Evolutionary conservation across 495 filamentous ascomycete species (phyloP), one percentile per base, ranked within the genome.

Genomic region (Bryoglossum gracile): DNA sequence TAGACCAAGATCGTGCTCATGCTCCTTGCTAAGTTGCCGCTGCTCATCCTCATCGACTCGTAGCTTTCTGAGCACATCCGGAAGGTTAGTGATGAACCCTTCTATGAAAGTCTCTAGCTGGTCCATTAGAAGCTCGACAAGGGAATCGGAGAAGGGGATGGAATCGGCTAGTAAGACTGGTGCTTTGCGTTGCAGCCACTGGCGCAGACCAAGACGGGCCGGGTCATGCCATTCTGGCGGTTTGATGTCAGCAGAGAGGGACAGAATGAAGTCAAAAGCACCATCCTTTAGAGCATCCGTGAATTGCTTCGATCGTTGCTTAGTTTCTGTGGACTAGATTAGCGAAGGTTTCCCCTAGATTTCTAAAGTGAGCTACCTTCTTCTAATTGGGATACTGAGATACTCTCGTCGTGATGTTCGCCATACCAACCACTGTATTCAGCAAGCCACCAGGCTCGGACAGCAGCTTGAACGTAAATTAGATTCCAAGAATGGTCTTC

Each of bases 1-100:
- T 2, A 99, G 73, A 50, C 87, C 77, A n/a, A 84, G 68, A 45
- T 84, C 82, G 62, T 92, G 85, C 28, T 89, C 81, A 35, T 80
- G 75, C 22, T 76, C 75, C 53, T 84, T 81, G 49, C 83, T 80
- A 35, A 88, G 68, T 56, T 78, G 71, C 45, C 88, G 73, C 61
- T 91, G 87, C 48, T 88, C 84, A 59, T 97, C 91, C 60, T 97
- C 92, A 47, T 94, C 87, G 3, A 79, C 74, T 63, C 91, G 88
- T 26, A 99, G 70, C 62, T 79, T 82, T 39, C 94, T 83, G 24
- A 99, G 74, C 1, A 89, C 80, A 62, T 95, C 89, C 2, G 94
- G 92, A 76, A 96, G 86, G 62, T 97, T 95, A 1, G 87, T 84
- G 54, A 99, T 87, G 57, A 92, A 89, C 6, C 83, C 78, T 51